Conservation (phyloP, 116 monocot genomes). For the Thalassia testudinum region DNA sequence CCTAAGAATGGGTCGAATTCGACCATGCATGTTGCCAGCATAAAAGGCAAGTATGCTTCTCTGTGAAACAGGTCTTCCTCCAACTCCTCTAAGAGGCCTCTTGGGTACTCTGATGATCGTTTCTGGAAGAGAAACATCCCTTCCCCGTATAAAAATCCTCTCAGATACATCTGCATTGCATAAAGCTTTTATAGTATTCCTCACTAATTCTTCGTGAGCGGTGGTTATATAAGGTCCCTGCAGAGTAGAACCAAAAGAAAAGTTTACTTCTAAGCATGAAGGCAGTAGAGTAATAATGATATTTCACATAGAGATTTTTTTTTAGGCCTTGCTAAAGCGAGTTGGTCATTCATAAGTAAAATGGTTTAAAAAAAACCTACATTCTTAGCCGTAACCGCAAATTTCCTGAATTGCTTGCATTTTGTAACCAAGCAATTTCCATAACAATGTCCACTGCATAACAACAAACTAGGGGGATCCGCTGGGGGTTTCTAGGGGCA, state of each 20-base stretch:
- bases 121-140: conserved; percentile 52
- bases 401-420: no score
- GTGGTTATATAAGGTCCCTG: conserved; percentile 43
- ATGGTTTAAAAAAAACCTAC: no score
- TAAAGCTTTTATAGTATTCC: conserved; percentile 43
- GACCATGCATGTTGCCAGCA: conserved; percentile 47
- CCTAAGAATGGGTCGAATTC: conserved; percentile 24
- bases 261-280: no score
- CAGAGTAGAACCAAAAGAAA: background rate
- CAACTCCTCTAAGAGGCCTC: conserved; percentile 29
- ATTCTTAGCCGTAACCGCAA: no score
- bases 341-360: background rate
- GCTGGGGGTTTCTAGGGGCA: no score
- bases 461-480: no score
- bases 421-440: no score
- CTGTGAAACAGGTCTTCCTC: conserved; percentile 23
- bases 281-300: background rate
- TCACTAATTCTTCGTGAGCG: conserved; percentile 29
- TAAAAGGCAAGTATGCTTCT: conserved; percentile 43
- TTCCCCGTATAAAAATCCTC: conserved; percentile 33
- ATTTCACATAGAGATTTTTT: background rate
- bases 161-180: conserved; percentile 51
- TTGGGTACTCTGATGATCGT: conserved; percentile 27
- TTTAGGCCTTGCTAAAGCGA: background rate
- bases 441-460: no score